Evolutionary conservation across 805 yeast genomes (phyloP).

Genomic region (Saccharomyces paradoxus): DNA sequence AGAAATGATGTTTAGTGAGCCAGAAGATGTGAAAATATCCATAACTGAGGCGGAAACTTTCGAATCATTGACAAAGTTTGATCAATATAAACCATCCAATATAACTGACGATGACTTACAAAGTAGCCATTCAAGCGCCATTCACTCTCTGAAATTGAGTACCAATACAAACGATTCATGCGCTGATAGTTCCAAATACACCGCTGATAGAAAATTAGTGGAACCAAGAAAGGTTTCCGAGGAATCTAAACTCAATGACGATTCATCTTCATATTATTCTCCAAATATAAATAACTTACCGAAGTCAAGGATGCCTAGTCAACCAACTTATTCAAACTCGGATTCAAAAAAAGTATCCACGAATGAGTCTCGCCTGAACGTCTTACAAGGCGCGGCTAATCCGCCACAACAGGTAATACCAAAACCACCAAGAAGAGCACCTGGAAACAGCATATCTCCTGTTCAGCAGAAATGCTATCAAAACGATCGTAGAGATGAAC

Average conservation of each 20-base stretch:
- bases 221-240: neutral
- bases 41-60: conserved; percentile 17
- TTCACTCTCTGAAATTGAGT: conserved; percentile 10
- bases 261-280: neutral
- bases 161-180: conserved; percentile 1
- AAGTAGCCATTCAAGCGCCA: conserved; percentile 10
- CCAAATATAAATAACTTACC: neutral
- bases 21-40: conserved; percentile 3
- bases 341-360: neutral
- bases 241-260: neutral
- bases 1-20: conserved; percentile 19
- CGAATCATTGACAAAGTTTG: conserved; percentile 23
- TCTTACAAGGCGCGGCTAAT: neutral
- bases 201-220: neutral
- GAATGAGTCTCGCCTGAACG: neutral
- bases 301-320: neutral
- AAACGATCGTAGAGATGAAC: neutral
- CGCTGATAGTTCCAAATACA: neutral
- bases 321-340: neutral
- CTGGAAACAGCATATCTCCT: neutral
- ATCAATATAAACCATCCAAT: conserved; percentile 24
- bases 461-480: neutral
- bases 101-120: conserved; percentile 11
- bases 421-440: neutral
- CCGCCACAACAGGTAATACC: neutral